phyloP scores from a whole-genome alignment of 345 rosid species.

The Luvunga scandens region DNA sequence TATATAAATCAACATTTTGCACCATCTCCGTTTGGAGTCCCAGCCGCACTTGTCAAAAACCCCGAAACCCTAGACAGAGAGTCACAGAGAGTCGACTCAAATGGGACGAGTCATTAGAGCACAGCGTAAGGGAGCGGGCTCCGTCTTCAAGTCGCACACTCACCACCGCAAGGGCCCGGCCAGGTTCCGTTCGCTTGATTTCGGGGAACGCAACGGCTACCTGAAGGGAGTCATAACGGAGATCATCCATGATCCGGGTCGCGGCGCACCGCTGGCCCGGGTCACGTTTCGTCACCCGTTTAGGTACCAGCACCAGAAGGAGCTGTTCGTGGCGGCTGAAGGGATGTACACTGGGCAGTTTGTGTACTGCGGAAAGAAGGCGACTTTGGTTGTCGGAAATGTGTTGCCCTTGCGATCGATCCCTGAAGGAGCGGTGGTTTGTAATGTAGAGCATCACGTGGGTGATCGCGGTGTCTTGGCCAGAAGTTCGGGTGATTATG shows the following conservation, averaged over 20 bases:
- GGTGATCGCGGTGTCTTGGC: conserved; percentile 72
- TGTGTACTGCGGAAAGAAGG: conserved; percentile 55
- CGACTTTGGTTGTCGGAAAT: conserved; percentile 50
- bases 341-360: conserved; percentile 66
- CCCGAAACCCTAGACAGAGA: background rate
- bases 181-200: conserved; percentile 65
- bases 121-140: conserved; percentile 73
- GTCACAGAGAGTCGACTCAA: background rate
- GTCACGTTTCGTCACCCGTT: conserved; percentile 67
- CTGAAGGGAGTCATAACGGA: conserved; percentile 64
- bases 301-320: conserved; percentile 70
- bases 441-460: conserved; percentile 73
- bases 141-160: conserved; percentile 74
- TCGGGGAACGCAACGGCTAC: conserved; percentile 69
- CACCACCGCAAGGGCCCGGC: conserved; percentile 83
- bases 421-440: conserved; percentile 73
- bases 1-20: background rate
- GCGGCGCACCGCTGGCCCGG: conserved; percentile 70
- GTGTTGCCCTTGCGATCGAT: conserved; percentile 53
- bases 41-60: background rate
- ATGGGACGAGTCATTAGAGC: conserved; percentile 82
- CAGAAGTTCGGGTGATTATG: conserved; percentile 59
- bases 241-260: conserved; percentile 68
- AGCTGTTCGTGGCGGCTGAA: conserved; percentile 65
- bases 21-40: background rate